A percentile compares a stretch with the other conserved stretches of the same genome.
Conservation (phyloP, 2,329 filamentous ascomycete genomes). For the Penicillium sp. region DNA sequence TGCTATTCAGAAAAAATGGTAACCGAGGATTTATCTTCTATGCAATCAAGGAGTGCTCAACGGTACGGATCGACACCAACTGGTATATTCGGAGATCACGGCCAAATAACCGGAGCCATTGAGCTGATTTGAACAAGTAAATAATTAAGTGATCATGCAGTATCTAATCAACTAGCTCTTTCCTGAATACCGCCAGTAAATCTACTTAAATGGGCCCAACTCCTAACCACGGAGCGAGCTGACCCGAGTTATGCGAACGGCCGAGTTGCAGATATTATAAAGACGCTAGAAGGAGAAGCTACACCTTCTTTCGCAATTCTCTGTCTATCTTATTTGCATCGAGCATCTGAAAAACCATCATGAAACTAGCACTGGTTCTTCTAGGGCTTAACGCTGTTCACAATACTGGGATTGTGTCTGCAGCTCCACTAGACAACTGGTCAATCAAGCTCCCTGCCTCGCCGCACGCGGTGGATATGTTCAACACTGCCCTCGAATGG, state of each 20-base stretch:
- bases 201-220: neutral
- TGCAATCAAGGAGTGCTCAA: neutral
- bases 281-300: neutral
- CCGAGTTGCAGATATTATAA: neutral
- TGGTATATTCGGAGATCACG: conserved; percentile 1
- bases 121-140: neutral
- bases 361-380: conserved; percentile 1
- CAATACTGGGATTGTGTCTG: neutral
- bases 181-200: neutral
- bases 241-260: neutral
- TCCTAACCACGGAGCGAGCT: neutral
- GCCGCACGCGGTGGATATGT: conserved; percentile 13
- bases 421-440: conserved; percentile 1
- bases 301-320: no score
- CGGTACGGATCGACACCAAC: neutral
- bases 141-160: neutral
- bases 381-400: neutral
- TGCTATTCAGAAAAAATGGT: no score
- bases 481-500: conserved; percentile 20
- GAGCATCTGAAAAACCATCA: neutral
- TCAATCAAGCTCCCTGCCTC: neutral
- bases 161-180: neutral
- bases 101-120: neutral
- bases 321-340: neutral
- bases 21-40: no score